These are phyloP conservation scores for Sarocladium strictum DNA, from an alignment of 2,329 filamentous ascomycete genomes.

Conservation along the genomic window DNA sequence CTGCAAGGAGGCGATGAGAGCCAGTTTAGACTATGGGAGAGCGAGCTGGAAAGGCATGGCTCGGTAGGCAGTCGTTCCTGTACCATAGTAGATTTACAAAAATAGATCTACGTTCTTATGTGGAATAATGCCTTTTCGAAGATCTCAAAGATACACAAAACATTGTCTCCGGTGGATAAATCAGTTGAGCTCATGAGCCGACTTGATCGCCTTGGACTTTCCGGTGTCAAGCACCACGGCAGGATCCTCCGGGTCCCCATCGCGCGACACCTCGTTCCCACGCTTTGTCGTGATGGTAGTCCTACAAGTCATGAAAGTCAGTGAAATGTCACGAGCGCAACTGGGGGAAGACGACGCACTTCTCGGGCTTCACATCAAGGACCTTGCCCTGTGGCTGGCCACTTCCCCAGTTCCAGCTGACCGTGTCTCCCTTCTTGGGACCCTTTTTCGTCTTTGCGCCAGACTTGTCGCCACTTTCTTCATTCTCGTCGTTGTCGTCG, in stretches of 20 bases:
- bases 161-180: neutral
- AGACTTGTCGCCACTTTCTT: slow-evolving; percentile 10
- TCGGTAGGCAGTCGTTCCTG: no score
- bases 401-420: slow-evolving; percentile 41
- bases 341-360: slow-evolving; percentile 22
- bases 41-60: no score
- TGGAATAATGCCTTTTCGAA: no score
- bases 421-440: slow-evolving; percentile 33
- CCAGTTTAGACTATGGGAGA: no score
- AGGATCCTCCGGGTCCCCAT: slow-evolving; percentile 34
- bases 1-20: no score
- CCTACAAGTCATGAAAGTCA: slow-evolving; percentile 16
- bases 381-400: slow-evolving; percentile 38
- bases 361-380: slow-evolving; percentile 35
- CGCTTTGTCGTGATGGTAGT: slow-evolving; percentile 34
- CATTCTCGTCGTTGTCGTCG: slow-evolving; percentile 11
- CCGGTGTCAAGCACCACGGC: slow-evolving; percentile 37
- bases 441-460: slow-evolving; percentile 22
- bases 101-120: no score
- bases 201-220: slow-evolving; percentile 36
- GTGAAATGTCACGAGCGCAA: neutral
- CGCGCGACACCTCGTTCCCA: slow-evolving; percentile 33
- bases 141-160: neutral
- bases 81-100: no score
- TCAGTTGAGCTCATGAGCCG: slow-evolving; percentile 32